Base-by-base conservation (phyloP, 129 eudicot species). In the Escallonia herrerae region DNA sequence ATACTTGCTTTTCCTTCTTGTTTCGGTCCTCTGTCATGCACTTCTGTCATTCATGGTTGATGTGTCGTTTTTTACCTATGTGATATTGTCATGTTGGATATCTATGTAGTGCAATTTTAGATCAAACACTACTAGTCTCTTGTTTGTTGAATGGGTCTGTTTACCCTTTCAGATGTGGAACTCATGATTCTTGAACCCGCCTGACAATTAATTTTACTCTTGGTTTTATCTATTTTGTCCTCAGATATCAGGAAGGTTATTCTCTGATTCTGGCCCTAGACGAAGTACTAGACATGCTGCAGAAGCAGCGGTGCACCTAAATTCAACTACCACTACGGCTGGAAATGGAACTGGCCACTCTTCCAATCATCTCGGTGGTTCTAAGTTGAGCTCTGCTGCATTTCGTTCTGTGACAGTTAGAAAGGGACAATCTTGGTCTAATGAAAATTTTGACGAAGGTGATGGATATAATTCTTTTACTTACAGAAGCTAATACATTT, bases 211-310 rank as follows among this genome's bases (percentile, higher is more conserved):
- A 46, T 45, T 15, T 44, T 51, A 4, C 43, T 48, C 66, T 39
- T 61, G 11, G 37, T 43, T 49, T 64, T 46, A 37, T 55, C 64
- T 66, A 62, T 52, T 50, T 61, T 67, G 43, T 22, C 42, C 74
- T 62, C 82, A 93, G 99, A 86, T 94, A 72, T 94, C 99, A 56
- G 99, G 96, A 72, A 94, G 95, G 75, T 78, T 94, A 58, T 94
- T 94, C 75, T 77, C 95, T 56, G 99, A 94, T 86, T 94, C 97
- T 42, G 90, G 93, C 53, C 90, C 96, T 43, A 85, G 99, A 72
- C 79, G 99, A 68, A 94, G 95, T 77, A 82, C 85, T 43, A 79
- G 99, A 62, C 99, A 84, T 86, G 89, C 97, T 57, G 95, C 90
- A 54, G 99, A 94, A 45, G 45, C 86, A 22, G 86, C 78, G 40